Conservation (phyloP, 1,284 basidiomycete genomes). For the Xanthoconium separans region DNA sequence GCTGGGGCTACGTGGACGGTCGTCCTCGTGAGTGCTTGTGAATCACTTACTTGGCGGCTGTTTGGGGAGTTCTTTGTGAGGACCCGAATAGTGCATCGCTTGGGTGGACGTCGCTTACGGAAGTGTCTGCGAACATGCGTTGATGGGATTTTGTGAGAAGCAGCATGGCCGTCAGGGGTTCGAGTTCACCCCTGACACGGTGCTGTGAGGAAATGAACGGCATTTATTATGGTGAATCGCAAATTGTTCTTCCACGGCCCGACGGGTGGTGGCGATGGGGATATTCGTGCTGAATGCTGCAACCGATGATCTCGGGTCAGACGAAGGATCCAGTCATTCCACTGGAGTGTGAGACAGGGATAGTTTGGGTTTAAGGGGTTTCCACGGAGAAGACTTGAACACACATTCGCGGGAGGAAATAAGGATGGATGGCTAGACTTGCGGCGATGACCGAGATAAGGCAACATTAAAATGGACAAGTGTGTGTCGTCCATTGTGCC, state of each 20-base stretch:
- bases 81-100: constrained; percentile 1
- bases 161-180: constrained; percentile 30
- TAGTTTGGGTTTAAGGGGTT: not conserved
- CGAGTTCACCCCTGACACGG: constrained; percentile 16
- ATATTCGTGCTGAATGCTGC: not conserved
- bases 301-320: not conserved
- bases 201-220: constrained; percentile 30
- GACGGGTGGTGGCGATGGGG: constrained; percentile 9
- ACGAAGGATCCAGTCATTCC: not conserved
- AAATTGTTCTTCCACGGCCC: constrained; percentile 14
- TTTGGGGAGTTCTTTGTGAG: not conserved
- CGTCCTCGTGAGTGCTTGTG: not conserved
- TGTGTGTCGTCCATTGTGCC: constrained; percentile 8
- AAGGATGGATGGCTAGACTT: not conserved
- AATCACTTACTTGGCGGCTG: not conserved
- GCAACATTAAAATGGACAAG: constrained; percentile 19
- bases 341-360: not conserved
- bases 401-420: constrained; percentile 28
- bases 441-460: constrained; percentile 30
- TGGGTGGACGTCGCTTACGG: constrained; percentile 2
- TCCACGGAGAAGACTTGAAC: constrained; percentile 1
- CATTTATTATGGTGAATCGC: constrained; percentile 19
- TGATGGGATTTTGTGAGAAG: constrained; percentile 20
- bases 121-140: constrained; percentile 15
- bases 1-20: not conserved